Evolutionary conservation across 1,284 basidiomycete genomes (phyloP), one percentile per base, ranked within the genome.

Genomic region (Tilletia walkeri): DNA sequence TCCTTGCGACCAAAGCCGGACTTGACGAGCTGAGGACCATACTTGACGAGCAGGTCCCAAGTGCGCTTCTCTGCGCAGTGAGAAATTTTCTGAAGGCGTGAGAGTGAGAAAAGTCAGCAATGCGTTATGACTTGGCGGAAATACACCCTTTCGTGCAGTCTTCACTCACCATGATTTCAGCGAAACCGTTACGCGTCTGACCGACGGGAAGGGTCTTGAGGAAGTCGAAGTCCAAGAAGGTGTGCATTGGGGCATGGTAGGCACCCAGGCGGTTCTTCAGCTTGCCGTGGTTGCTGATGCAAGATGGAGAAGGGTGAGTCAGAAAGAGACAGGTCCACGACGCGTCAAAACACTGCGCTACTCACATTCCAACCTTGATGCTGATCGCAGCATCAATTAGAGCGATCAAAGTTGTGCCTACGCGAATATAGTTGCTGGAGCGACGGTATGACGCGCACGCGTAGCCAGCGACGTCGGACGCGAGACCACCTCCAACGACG

Each of bases 201-300:
- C 85, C 85, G 47, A 83, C 81, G 34, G 85, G 85, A 18, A 86
- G 79, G 12, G 85, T 86, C 77, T 84, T 83, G 67, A 86, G 76
- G 78, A 85, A 84, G 66, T 85, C 84, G 77, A 86, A 86, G 81
- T 86, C 85, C 66, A 86, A 81, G 82, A 85, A 85, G 39, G 85
- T 86, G 82, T 86, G 84, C 73, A 85, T 80, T 48, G 85, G 85
- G 24, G 85, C 84, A 75, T 86, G 85, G 80, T 85, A 86, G 45
- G 85, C 85, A 68, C 85, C 85, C 36, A 83, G 74, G 41, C 79
- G 72, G 66, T 73, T 75, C 74, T 80, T 80, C 69, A 78, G 77
- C 76, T 80, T 80, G 71, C 77, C 76, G 72, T 78, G 76, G 73
- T 80, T 80, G 76, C 78, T 78, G 14, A 30, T 30, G 24, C 24